phyloP scores from a whole-genome alignment of 441 rosid genomes.

The Bocquillonia castaneifolia region DNA sequence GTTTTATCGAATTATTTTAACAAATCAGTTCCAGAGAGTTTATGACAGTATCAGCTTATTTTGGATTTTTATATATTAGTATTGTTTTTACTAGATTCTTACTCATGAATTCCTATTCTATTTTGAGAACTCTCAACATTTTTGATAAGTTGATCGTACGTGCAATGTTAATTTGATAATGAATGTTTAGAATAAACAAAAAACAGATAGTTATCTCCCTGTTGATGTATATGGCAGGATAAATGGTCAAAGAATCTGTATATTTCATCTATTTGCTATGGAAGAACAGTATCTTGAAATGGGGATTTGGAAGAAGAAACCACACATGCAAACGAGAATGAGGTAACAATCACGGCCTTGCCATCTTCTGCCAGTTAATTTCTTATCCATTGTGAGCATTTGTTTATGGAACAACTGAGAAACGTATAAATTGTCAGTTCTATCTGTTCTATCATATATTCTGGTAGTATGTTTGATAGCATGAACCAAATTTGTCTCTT shows the following conservation, averaged over 20 bases:
- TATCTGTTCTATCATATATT: background rate
- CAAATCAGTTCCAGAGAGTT: background rate
- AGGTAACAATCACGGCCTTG: conserved; percentile 19
- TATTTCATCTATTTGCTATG: conserved; percentile 43
- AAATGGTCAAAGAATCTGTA: conserved; percentile 46
- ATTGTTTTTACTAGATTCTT: background rate
- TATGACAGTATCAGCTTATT: background rate
- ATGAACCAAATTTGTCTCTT: background rate
- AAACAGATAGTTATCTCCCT: background rate
- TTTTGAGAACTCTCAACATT: background rate
- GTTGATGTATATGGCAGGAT: conserved; percentile 28
- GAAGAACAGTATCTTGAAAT: conserved; percentile 45
- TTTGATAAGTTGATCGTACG: background rate
- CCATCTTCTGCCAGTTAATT: background rate
- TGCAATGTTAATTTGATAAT: background rate
- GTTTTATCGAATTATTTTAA: too few species aligned
- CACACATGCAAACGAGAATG: conserved; percentile 19
- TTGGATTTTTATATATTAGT: background rate
- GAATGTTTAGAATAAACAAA: background rate
- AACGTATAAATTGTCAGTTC: background rate
- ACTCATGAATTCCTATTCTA: background rate
- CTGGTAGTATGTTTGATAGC: background rate
- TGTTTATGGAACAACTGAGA: background rate
- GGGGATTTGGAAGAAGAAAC: conserved; percentile 17
- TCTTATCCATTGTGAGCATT: background rate